phyloP scores from a whole-genome alignment of 441 rosid genomes.

The Jatropha podagrica region DNA sequence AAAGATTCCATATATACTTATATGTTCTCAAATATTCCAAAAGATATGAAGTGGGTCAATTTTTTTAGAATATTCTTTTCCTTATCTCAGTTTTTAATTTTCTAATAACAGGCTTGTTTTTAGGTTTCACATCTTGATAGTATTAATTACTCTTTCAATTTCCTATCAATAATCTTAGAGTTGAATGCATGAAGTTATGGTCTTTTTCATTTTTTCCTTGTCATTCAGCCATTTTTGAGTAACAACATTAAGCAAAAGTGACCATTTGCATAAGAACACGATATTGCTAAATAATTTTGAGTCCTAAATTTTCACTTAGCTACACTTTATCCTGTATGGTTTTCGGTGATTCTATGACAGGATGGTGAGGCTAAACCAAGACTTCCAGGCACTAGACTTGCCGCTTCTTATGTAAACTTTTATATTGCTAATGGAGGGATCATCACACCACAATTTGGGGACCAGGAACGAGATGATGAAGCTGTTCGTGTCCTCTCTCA shows the following conservation, averaged over 20 bases:
- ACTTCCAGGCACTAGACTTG: slow-evolving; percentile 75
- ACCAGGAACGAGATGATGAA: slow-evolving; percentile 71
- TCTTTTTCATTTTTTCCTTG: not conserved
- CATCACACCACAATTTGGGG: slow-evolving; percentile 82
- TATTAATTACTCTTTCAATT: too few species aligned
- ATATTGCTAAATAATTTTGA: not conserved
- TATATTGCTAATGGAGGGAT: slow-evolving; percentile 84
- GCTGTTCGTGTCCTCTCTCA: slow-evolving; percentile 67
- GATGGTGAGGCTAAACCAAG: slow-evolving; percentile 72
- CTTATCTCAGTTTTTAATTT: too few species aligned
- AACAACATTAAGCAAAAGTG: not conserved
- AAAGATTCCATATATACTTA: too few species aligned
- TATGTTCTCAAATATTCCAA: too few species aligned
- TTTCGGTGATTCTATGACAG: slow-evolving; percentile 34
- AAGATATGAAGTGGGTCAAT: too few species aligned
- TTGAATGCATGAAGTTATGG: not conserved
- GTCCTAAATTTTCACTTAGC: not conserved
- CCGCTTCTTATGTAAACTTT: slow-evolving; percentile 85
- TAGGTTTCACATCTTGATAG: too few species aligned
- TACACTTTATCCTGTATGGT: not conserved
- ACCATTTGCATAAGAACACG: not conserved
- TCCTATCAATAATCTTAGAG: too few species aligned
- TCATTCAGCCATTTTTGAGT: slow-evolving; percentile 11
- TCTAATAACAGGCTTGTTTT: too few species aligned
- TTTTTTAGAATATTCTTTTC: too few species aligned